Evolutionary conservation across 306 rosid genomes (phyloP).

Genomic region (Cucurbita moschata): DNA sequence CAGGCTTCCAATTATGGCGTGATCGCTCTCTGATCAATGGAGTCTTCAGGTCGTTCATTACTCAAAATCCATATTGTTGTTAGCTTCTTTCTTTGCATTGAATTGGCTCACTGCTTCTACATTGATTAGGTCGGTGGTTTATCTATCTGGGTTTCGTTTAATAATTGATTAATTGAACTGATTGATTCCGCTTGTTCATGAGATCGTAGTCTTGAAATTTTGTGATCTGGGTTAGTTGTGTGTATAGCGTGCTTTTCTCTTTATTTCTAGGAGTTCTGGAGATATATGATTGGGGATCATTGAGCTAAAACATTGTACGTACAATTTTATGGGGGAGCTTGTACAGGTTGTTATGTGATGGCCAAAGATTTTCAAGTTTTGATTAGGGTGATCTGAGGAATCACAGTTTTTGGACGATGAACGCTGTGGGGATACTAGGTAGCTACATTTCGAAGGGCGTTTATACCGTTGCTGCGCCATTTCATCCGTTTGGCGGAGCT

Average conservation of each 20-base stretch:
- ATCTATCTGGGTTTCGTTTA: not conserved
- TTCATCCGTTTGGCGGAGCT: conserved; percentile 95
- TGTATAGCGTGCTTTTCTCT: not conserved
- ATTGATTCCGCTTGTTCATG: not conserved
- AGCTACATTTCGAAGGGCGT: conserved; percentile 58
- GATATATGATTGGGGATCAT: not conserved
- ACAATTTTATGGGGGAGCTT: not conserved
- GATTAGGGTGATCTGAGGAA: conserved; percentile 11
- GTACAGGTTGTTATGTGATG: not conserved
- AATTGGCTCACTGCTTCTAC: not conserved
- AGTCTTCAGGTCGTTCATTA: not conserved
- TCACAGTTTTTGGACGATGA: conserved; percentile 34
- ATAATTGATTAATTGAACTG: not conserved
- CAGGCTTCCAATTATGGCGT: not conserved
- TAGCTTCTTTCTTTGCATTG: not conserved
- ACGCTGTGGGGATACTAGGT: conserved; percentile 71
- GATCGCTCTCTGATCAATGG: not conserved
- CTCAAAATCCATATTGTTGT: not conserved
- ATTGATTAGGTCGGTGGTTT: not conserved
- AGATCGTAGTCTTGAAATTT: not conserved
- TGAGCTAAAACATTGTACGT: not conserved
- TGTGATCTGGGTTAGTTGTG: not conserved
- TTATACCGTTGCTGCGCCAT: conserved; percentile 63
- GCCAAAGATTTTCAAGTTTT: not conserved
- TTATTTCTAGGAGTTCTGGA: not conserved